Base-by-base conservation (phyloP, 2,329 filamentous ascomycete species). In the Scedosporium minutisporum region DNA sequence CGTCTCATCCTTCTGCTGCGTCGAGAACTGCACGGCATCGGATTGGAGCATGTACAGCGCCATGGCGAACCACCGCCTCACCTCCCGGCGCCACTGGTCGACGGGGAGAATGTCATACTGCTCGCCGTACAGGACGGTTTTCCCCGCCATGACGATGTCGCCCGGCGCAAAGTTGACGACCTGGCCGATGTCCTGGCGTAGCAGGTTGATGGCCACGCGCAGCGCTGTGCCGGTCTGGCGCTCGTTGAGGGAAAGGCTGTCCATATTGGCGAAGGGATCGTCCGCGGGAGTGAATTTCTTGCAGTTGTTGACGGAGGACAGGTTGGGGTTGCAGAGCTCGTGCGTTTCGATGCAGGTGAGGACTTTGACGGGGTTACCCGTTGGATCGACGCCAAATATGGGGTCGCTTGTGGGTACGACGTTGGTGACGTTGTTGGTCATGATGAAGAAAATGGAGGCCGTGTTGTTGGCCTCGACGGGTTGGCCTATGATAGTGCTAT, bases 371-470 rank as follows among this genome's bases (percentile, higher is more conserved):
- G 57, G 62, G 57, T 21, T 38, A 2, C 33, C 18, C 5, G 62
- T 25, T 46, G 33, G 57, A 21, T 63, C 57, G 3, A 33, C 38
- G 2, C 38, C 42, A n/a, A 53, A 53, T n/a, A 53, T 53, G 46
- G 57, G 42, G 27, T 59, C 42, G 55, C 14, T 63, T 16, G 61
- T 59, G 9, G 61, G 57, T 14, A 57, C 12, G 9, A 63, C 25
- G 33, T 60, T 60, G 7, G 46, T 57, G 33, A 63, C 55, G 29
- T 48, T 59, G 46, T 63, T 60, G 57, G 62, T 60, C 25, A 7
- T 7, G 44, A 60, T 12, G 57, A 63, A 63, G 62, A 63, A 63
- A 38, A 63, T 63, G 44, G 62, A 59, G 18, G 61, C 61, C 42
- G 61, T 53, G 55, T 58, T 51, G 61, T 63, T 62, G 55, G 48